Percentiles rank a stretch among this genome's conserved stretches.
These are phyloP conservation scores for Boletus huronensis DNA, from an alignment of 768 basidiomycete genomes.

Conservation along the genomic window DNA sequence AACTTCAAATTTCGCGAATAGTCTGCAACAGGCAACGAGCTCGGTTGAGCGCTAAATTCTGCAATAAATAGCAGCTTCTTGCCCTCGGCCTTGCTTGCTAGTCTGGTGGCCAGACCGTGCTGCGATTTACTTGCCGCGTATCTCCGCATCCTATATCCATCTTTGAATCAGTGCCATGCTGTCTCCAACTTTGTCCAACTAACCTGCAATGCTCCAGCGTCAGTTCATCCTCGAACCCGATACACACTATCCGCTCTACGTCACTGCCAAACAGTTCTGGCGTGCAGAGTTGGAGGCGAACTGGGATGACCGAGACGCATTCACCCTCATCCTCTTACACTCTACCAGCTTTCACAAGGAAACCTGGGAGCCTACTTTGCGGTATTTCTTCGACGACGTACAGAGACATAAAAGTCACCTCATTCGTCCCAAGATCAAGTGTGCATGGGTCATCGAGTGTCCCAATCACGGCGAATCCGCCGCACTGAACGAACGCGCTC, in stretches of 20 bases:
- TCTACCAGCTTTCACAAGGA: conserved; percentile 76
- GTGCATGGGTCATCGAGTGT: conserved; percentile 66
- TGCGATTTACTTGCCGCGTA: background rate
- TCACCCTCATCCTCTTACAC: conserved; percentile 61
- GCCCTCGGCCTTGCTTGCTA: background rate
- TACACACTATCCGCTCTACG: conserved; percentile 43
- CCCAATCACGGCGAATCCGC: conserved; percentile 71
- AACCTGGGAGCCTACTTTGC: conserved; percentile 63
- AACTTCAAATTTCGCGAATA: no score
- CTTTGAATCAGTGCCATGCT: background rate
- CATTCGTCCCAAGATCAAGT: conserved; percentile 23
- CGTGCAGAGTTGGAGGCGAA: conserved; percentile 37
- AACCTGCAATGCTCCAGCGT: conserved; percentile 21
- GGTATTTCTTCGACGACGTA: conserved; percentile 41
- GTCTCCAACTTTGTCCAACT: background rate
- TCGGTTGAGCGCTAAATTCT: no score
- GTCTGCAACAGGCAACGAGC: no score
- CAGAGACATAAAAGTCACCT: background rate
- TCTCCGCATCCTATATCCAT: background rate
- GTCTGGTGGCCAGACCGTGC: background rate
- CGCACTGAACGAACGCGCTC: conserved; percentile 45
- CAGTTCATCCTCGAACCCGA: conserved; percentile 37
- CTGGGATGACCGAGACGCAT: conserved; percentile 38
- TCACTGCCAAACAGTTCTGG: conserved; percentile 60
- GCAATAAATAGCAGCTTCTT: background rate